phyloP scores from a whole-genome alignment of 2,329 filamentous ascomycete species.

The Alternaria conjuncta region DNA sequence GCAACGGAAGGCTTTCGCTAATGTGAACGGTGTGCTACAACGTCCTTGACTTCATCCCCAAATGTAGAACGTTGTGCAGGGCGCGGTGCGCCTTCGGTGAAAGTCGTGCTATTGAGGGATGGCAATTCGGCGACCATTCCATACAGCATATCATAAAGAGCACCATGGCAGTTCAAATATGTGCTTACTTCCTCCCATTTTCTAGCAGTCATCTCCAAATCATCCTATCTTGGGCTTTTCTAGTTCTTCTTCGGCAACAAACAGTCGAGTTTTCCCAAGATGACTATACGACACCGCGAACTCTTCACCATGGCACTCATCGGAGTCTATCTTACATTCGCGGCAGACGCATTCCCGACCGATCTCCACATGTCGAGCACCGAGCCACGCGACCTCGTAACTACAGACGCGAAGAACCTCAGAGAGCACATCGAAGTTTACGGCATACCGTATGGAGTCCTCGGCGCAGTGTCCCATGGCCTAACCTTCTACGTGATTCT shows the following conservation, averaged over 20 bases:
- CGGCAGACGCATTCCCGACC: neutral
- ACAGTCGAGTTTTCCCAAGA: neutral
- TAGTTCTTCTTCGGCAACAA: no score
- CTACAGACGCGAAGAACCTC: constrained; percentile 4
- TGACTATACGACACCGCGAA: neutral
- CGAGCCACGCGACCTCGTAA: neutral
- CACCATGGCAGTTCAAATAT: neutral
- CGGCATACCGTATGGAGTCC: constrained; percentile 8
- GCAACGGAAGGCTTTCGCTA: neutral
- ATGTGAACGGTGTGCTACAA: neutral
- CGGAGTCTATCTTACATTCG: neutral
- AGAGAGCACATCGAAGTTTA: constrained; percentile 6
- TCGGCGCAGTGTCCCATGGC: constrained; percentile 4
- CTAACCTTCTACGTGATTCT: constrained; percentile 11
- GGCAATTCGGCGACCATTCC: neutral
- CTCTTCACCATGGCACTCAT: neutral
- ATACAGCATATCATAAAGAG: neutral
- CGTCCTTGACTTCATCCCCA: neutral
- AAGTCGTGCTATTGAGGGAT: neutral
- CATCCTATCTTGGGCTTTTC: no score
- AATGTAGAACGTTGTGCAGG: constrained; percentile 1
- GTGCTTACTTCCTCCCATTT: neutral
- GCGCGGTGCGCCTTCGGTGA: neutral
- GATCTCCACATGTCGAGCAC: neutral
- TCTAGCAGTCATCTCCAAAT: neutral